Evolutionary conservation across 495 filamentous ascomycete genomes (phyloP).

Genomic region (Neurospora sp.): DNA sequence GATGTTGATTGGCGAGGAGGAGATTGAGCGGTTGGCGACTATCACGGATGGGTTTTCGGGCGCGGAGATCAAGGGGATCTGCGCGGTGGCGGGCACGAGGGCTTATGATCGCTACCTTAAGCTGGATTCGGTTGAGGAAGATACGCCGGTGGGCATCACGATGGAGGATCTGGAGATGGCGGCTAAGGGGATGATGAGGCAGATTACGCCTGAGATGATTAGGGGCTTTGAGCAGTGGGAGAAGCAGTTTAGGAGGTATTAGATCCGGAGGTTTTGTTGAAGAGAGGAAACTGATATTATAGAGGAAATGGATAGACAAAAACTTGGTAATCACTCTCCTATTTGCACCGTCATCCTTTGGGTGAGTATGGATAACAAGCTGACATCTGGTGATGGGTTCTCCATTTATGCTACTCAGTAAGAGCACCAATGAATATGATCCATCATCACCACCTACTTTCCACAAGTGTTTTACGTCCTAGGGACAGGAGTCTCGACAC

Average conservation of each 20-base stretch:
- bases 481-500: too few species aligned
- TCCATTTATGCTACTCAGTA: too few species aligned
- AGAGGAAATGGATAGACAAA: neutral
- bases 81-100: conserved; percentile 37
- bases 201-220: conserved; percentile 59
- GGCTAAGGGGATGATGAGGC: conserved; percentile 49
- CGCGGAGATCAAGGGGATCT: conserved; percentile 79
- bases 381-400: too few species aligned
- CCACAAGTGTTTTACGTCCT: too few species aligned
- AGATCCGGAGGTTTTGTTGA: neutral
- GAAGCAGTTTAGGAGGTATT: conserved; percentile 27
- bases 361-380: too few species aligned
- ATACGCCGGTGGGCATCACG: conserved; percentile 37
- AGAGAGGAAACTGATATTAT: neutral
- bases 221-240: conserved; percentile 59
- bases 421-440: too few species aligned
- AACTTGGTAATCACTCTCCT: too few species aligned
- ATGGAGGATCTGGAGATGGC: conserved; percentile 57
- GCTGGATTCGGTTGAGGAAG: conserved; percentile 2
- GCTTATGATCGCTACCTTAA: conserved; percentile 28
- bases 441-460: too few species aligned
- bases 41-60: conserved; percentile 75
- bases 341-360: too few species aligned
- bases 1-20: conserved; percentile 49
- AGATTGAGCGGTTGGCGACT: conserved; percentile 54